Base-by-base conservation (phyloP, 2,329 filamentous ascomycete genomes). In the Chrysoporthe cubensis region DNA sequence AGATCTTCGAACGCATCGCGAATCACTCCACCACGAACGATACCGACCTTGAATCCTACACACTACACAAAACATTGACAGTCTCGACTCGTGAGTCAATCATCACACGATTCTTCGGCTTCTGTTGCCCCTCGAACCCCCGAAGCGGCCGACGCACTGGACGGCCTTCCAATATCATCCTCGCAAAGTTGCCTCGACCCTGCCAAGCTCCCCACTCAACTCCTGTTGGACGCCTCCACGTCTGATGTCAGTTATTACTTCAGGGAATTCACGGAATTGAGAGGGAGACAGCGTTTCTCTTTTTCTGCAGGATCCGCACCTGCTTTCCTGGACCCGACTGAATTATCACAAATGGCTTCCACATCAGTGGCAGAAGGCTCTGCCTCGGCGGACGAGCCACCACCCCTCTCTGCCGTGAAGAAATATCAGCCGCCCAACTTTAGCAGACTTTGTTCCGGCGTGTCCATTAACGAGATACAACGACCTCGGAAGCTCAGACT, bases 401-500 rank as follows among this genome's bases (percentile, higher is more conserved):
- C 59, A 18, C 67, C 59, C 58, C 46, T 62, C 34, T n/a, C 21
- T 40, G 43, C 26, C 46, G 34, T 14, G 58, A 42, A 7, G 61
- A 58, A n/a, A 18, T 62, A 21, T 44, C 9, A 26, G 37, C 63
- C 64, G 4, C 44, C 59, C 46, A 54, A 42, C 11, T 46, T 70
- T 64, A 59, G 59, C 14, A 66, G 69, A 40, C 60, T 70, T 18
- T 60, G 72, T 5, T 73, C 72, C n/a, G 71, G 64, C 44, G 58
- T 70, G n/a, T 80, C 79, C 9, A 70, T 80, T 58, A 76, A 76
- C 71, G 78, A 80, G 66, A 76, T 78, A 71, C 78, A 77, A 60
- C 77, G 78, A 16, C 78, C 79, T 43, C 76, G 79, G 69, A 72
- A 86, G 71, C 79, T 90, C 42, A 86, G 83, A 70, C 84, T 92